A percentile compares a stretch with the other conserved stretches of the same genome.
phyloP scores from a whole-genome alignment of 2,329 filamentous ascomycete species.

The Trichoderma oligosporum region DNA sequence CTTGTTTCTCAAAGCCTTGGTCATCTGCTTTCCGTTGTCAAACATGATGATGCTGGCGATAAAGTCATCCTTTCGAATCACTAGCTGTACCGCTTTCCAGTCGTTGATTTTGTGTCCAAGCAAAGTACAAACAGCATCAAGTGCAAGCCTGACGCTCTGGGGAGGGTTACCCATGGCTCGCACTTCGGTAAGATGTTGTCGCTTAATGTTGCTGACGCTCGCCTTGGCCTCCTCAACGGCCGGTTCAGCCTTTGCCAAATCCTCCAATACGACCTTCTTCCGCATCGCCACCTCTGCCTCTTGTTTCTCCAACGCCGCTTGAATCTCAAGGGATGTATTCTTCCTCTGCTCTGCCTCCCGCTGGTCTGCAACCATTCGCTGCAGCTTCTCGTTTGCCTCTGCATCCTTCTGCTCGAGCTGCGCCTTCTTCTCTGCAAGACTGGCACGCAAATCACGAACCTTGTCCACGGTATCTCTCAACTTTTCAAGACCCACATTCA shows the following conservation, averaged over 20 bases:
- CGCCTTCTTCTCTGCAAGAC: constrained; percentile 88
- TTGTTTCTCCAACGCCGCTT: constrained; percentile 80
- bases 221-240: constrained; percentile 90
- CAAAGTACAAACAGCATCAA: constrained; percentile 94
- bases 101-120: constrained; percentile 84
- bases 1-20: constrained; percentile 70
- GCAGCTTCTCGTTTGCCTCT: constrained; percentile 94
- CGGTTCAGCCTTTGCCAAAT: constrained; percentile 87
- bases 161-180: constrained; percentile 95
- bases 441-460: constrained; percentile 85
- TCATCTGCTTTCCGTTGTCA: constrained; percentile 95
- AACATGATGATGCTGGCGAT: constrained; percentile 97
- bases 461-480: constrained; percentile 95
- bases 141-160: constrained; percentile 80
- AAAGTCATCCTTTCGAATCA: constrained; percentile 91
- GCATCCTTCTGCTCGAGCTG: constrained; percentile 91
- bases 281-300: constrained; percentile 81
- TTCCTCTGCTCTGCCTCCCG: constrained; percentile 90
- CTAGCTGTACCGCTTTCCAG: constrained; percentile 87
- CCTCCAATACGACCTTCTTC: constrained; percentile 77
- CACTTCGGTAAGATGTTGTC: constrained; percentile 94
- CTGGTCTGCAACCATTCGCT: constrained; percentile 95
- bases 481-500: constrained; percentile 98
- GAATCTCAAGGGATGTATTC: constrained; percentile 81
- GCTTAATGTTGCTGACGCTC: constrained; percentile 98